Base-by-base conservation (phyloP, 2,329 filamentous ascomycete genomes). In the Thelonectria blattea region DNA sequence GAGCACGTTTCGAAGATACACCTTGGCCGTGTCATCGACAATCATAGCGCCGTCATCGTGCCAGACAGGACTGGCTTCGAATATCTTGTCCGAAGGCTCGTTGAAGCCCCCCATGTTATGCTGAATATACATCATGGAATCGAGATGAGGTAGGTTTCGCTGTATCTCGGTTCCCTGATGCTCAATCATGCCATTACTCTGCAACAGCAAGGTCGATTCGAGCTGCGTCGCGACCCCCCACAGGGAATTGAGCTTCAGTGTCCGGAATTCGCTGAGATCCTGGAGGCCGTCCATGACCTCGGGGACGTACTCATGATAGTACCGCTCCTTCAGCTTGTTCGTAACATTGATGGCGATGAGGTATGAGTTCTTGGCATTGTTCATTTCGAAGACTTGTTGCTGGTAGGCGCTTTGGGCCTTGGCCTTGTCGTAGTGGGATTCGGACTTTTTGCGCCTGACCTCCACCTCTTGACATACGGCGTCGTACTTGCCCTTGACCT, bases 341-440 rank as follows among this genome's bases (percentile, higher is more conserved):
- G 93, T 96, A 60, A 98, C 92, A 73, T 96, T 96, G 79, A 99
- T 97, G 62, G 88, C 86, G 71, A 99, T 97, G 62, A 99, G 81
- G 73, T 99, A 99, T n/a, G 91, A 93, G 75, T 99, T 99, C 82
- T 99, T 99, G 75, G 90, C 85, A 74, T 99, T 99, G 78, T 95
- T 91, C 95, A 98, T 98, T 69, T 99, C 95, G 61, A 89, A 80
- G 61, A 96, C 83, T 76, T 98, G 94, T 74, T 97, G 92, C 72
- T 96, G 92, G 77, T 96, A 99, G 39, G 92, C 88, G 73, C 87
- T 90, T 73, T 97, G 91, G 8, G 94, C 93, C 80, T 97, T 99
- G 64, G 87, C 80, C 79, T 97, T 97, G 75, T 98, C 94, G 72
- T 95, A 96, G n/a, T 93, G 88, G 48, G 90, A 90, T 72, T 99